A percentile compares a stretch with the other conserved stretches of the same genome.
Conservation (phyloP, 2,329 filamentous ascomycete species). For the Aspergillus fumigatiaffinis region DNA sequence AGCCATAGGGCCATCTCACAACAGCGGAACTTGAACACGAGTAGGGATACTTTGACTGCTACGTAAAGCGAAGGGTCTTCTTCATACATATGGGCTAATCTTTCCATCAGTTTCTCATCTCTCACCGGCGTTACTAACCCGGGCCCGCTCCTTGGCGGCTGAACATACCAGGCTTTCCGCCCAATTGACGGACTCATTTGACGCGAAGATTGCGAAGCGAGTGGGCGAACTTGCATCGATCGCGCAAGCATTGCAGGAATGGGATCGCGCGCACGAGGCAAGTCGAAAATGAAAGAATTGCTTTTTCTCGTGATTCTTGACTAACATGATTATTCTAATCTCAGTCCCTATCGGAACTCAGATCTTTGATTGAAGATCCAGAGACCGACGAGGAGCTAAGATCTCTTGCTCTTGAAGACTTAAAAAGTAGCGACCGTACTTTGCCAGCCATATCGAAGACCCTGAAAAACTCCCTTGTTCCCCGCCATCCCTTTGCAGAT, state of each 20-base stretch:
- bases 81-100: not conserved
- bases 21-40: constrained; percentile 25
- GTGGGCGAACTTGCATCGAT: constrained; percentile 53
- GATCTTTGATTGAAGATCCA: constrained; percentile 68
- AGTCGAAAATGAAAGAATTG: constrained; percentile 9
- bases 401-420: constrained; percentile 62
- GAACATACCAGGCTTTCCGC: constrained; percentile 54
- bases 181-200: constrained; percentile 52
- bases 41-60: constrained; percentile 22
- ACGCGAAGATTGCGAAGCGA: constrained; percentile 54
- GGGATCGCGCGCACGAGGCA: constrained; percentile 57
- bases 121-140: constrained; percentile 52
- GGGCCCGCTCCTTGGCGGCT: constrained; percentile 52
- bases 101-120: constrained; percentile 32
- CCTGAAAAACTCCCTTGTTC: constrained; percentile 75
- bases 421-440: constrained; percentile 60
- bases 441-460: constrained; percentile 62
- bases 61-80: constrained; percentile 14
- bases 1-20: constrained; percentile 20
- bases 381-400: constrained; percentile 57
- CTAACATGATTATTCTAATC: not conserved
- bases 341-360: constrained; percentile 63
- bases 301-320: not conserved
- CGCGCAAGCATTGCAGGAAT: constrained; percentile 51
- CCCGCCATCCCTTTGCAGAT: constrained; percentile 82